phyloP scores from a whole-genome alignment of 2,329 filamentous ascomycete genomes.

The Botryosphaeria dothidea region DNA sequence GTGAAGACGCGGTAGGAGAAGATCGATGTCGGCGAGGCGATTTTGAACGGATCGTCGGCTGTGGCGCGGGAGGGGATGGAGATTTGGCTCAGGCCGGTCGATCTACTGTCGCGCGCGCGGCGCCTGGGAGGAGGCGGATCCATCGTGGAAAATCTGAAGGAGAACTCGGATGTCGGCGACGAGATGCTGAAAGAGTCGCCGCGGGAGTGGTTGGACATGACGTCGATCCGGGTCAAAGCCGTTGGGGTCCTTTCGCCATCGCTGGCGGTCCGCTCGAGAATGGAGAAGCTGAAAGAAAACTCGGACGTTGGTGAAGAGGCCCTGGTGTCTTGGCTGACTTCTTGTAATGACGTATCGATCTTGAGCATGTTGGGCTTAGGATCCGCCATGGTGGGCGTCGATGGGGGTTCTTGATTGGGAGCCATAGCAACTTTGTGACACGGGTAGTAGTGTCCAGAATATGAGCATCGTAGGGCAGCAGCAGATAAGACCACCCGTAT shows the following conservation, averaged over 20 bases:
- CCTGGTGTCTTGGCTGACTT: neutral
- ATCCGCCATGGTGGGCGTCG: neutral
- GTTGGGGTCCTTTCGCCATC: slow-evolving; percentile 2
- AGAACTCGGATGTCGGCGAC: neutral
- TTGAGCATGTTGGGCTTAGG: neutral
- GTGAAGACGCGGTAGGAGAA: slow-evolving; percentile 7
- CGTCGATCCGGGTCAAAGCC: neutral
- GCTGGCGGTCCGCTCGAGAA: neutral
- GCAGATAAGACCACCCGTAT: neutral
- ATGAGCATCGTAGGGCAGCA: slow-evolving; percentile 8
- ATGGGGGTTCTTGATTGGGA: neutral
- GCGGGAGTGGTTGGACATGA: neutral
- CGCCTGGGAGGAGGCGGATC: neutral
- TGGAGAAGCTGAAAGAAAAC: slow-evolving; percentile 3
- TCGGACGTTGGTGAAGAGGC: neutral
- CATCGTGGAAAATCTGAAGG: neutral
- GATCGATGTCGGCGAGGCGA: neutral
- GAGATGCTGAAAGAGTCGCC: slow-evolving; percentile 2
- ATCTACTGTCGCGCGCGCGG: neutral
- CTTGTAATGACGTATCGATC: neutral
- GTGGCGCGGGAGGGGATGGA: neutral
- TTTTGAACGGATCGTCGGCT: neutral
- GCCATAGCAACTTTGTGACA: slow-evolving; percentile 2
- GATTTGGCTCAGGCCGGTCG: neutral
- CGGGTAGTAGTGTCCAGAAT: slow-evolving; percentile 13